phyloP scores from a whole-genome alignment of 2,329 filamentous ascomycete genomes.

The Sporothrix sp. region DNA sequence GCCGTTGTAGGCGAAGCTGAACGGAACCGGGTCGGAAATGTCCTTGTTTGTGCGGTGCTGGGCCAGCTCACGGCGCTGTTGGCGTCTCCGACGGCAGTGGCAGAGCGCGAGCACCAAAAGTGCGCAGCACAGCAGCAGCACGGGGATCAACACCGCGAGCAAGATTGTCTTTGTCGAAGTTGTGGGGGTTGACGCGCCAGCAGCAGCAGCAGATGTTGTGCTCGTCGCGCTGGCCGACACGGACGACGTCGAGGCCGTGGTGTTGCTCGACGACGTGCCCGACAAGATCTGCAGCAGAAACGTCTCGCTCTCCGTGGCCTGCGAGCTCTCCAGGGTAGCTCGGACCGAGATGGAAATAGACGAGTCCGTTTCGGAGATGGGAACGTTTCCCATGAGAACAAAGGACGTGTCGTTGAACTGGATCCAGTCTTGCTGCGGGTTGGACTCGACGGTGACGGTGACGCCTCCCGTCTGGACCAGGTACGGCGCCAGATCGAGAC shows the following conservation, averaged over 20 bases:
- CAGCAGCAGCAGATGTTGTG: background rate
- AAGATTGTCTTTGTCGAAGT: conserved; percentile 25
- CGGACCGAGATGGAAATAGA: conserved; percentile 21
- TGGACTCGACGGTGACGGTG: conserved; percentile 27
- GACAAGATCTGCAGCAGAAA: conserved; percentile 29
- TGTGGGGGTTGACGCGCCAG: background rate
- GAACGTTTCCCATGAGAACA: conserved; percentile 33
- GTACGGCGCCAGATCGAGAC: conserved; percentile 34
- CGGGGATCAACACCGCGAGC: conserved; percentile 35
- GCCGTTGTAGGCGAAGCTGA: conserved; percentile 22
- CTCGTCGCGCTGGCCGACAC: conserved; percentile 4
- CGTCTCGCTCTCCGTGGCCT: conserved; percentile 28
- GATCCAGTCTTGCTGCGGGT: conserved; percentile 35
- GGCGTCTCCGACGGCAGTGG: conserved; percentile 24
- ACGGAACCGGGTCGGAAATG: conserved; percentile 26
- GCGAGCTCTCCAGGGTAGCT: conserved; percentile 26
- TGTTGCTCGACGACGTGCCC: conserved; percentile 19
- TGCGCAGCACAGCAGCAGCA: conserved; percentile 29
- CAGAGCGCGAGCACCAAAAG: conserved; percentile 22
- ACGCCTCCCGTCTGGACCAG: conserved; percentile 32
- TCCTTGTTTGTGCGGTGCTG: conserved; percentile 19
- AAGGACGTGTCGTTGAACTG: conserved; percentile 24
- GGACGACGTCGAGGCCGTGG: conserved; percentile 4
- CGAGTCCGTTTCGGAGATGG: conserved; percentile 24
- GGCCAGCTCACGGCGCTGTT: conserved; percentile 14